Evolutionary conservation across 352 stramenopile genomes (phyloP).

Genomic region (Globisporangium sylvaticum): DNA sequence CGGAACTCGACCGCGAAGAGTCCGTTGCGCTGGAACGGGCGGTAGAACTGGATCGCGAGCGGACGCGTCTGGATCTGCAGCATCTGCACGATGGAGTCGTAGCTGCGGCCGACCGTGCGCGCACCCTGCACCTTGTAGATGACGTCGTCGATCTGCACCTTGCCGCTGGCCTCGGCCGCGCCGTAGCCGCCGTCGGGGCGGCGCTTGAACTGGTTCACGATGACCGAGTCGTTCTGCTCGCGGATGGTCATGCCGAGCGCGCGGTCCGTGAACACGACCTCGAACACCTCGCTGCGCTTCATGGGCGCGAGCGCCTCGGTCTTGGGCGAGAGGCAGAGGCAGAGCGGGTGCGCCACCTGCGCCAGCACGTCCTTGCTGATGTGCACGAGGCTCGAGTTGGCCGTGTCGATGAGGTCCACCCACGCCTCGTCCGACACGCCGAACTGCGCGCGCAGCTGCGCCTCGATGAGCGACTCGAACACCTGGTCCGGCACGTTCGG

Average conservation of each 20-base stretch:
- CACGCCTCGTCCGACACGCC: constrained; percentile 81
- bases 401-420: constrained; percentile 83
- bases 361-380: constrained; percentile 76
- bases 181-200: constrained; percentile 41
- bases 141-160: constrained; percentile 67
- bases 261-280: constrained; percentile 67
- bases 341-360: constrained; percentile 52
- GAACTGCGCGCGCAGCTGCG: constrained; percentile 69
- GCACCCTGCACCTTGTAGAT: constrained; percentile 86
- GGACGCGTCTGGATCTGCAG: constrained; percentile 74
- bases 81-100: constrained; percentile 85
- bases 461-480: constrained; percentile 77
- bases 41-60: constrained; percentile 80
- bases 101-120: constrained; percentile 68
- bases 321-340: constrained; percentile 78
- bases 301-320: constrained; percentile 78
- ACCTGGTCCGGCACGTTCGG: constrained; percentile 74
- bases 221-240: constrained; percentile 79
- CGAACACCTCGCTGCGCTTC: constrained; percentile 77
- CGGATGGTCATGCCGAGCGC: constrained; percentile 82
- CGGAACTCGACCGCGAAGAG: constrained; percentile 84
- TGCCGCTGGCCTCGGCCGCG: constrained; percentile 52
- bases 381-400: constrained; percentile 77
- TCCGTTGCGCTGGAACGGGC: constrained; percentile 67
- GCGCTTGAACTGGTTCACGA: constrained; percentile 84